Evolutionary conservation across 2,329 filamentous ascomycete species (phyloP), one percentile per base, ranked within the genome.

Genomic region (Xylaria digitata): DNA sequence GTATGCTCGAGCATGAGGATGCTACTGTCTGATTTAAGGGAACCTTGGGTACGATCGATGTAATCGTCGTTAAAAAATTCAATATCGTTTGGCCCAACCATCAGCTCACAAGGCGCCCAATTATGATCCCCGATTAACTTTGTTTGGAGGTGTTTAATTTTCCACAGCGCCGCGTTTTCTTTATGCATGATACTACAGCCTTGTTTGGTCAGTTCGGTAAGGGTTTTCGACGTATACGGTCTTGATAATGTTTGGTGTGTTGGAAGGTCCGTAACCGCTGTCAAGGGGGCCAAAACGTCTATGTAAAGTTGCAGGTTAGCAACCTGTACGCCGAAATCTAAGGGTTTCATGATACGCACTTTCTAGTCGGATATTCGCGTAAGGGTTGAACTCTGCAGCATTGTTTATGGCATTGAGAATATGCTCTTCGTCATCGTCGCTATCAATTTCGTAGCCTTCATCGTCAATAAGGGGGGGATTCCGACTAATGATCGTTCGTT

Each of bases 271-370:
- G 90, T 90, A 56, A 92, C 88, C 40, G 91, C 84, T 19, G 90
- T 93, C 61, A 96, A 82, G 13, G 93, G 93, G 21, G 90, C 90
- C 62, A 96, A 87, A 17, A 95, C 84, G 63, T 89, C 91, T 93
- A 74, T 13, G 49, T 53, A 49, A 6, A 55, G 19, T 50, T 30
- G 13, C 19, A 13, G 9, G 42, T 71, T 34, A 71, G 42, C 53
- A 30, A 48, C 23, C 3, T 46, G 9, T 45, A 23, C 32, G 21
- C 15, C 13, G 21, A 45, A 21, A 3, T 6, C 11, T n/a, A 50
- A 17, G 46, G 30, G 26, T 26, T 37, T 40, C 37, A 40, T 15
- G 42, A 23, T 49, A 81, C 89, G 61, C 79, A 94, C 91, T 84
- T 79, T 94, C 90, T 61, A 94, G 81, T 52, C 85, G 87, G 52